Conservation (phyloP, 805 yeast species). For the Lipomyces oligophaga region DNA sequence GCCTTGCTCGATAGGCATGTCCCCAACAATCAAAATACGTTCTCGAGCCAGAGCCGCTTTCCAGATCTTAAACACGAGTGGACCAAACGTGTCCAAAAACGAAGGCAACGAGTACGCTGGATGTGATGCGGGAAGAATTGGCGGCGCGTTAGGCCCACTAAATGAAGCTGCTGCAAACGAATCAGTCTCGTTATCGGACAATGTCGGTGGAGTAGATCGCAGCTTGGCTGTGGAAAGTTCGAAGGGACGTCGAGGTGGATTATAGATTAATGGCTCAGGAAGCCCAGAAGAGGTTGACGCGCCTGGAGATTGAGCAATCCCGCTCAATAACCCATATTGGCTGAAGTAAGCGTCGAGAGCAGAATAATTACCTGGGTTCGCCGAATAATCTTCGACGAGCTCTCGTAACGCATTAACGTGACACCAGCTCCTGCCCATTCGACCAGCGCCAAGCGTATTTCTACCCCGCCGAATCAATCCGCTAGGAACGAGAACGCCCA, state of each 20-base stretch:
- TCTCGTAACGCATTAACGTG: conserved; percentile 41
- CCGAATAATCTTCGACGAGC: conserved; percentile 24
- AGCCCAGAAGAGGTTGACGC: conserved; percentile 44
- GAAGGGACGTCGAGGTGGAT: conserved; percentile 26
- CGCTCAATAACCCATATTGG: conserved; percentile 9
- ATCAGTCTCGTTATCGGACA: conserved; percentile 17
- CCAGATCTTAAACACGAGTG: conserved; percentile 61
- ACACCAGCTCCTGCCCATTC: conserved; percentile 30
- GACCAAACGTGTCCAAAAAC: conserved; percentile 55
- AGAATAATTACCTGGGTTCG: conserved; percentile 8
- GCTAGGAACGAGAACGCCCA: conserved; percentile 49
- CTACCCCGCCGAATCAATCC: conserved; percentile 12
- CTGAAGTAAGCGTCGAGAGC: conserved; percentile 20
- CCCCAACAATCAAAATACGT: conserved; percentile 45
- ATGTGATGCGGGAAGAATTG: conserved; percentile 28
- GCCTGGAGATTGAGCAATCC: conserved; percentile 38
- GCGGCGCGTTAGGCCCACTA: conserved; percentile 30
- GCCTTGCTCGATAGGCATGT: conserved; percentile 39
- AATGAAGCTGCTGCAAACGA: conserved; percentile 40
- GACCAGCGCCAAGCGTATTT: conserved; percentile 21
- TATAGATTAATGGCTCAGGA: conserved; percentile 40
- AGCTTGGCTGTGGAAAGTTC: conserved; percentile 18
- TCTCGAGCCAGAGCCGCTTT: conserved; percentile 58
- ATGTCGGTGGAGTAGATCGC: not conserved
- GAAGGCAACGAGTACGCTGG: conserved; percentile 42